Conservation (phyloP, 306 rosid species). For the Biancaea sappan region DNA sequence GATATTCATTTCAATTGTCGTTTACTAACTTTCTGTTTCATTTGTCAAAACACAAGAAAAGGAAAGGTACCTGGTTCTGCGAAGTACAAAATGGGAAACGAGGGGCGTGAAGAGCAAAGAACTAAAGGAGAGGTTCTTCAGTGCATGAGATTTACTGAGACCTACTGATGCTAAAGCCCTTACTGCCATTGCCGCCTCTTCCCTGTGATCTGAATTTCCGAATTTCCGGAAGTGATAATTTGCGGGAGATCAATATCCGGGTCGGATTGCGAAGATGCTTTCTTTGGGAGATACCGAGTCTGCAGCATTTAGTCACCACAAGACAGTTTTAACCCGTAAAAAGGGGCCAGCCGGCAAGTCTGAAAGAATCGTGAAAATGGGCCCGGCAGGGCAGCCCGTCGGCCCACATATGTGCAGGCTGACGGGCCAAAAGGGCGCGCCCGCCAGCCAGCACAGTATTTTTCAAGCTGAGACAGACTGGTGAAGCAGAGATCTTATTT, state of each 20-base stretch:
- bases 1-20: background rate
- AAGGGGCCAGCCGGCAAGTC: too few species aligned
- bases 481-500: constrained; percentile 12
- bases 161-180: constrained; percentile 41
- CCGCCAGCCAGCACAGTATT: too few species aligned
- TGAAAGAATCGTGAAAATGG: too few species aligned
- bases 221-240: background rate
- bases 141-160: constrained; percentile 35
- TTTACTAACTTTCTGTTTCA: background rate
- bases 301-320: too few species aligned
- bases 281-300: too few species aligned
- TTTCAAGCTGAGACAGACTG: too few species aligned
- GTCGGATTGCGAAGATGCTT: background rate
- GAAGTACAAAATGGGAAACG: constrained; percentile 26
- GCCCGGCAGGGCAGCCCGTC: too few species aligned
- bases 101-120: constrained; percentile 19
- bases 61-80: constrained; percentile 40
- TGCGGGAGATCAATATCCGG: background rate
- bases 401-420: too few species aligned
- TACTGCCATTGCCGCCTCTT: constrained; percentile 18
- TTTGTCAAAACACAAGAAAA: background rate
- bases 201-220: background rate
- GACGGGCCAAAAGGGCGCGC: too few species aligned
- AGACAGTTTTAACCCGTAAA: too few species aligned
- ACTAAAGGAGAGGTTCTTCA: constrained; percentile 33